A percentile compares a stretch with the other conserved stretches of the same genome.
These are phyloP conservation scores for Candida pini DNA, from an alignment of 805 yeast genomes.

Conservation along the genomic window DNA sequence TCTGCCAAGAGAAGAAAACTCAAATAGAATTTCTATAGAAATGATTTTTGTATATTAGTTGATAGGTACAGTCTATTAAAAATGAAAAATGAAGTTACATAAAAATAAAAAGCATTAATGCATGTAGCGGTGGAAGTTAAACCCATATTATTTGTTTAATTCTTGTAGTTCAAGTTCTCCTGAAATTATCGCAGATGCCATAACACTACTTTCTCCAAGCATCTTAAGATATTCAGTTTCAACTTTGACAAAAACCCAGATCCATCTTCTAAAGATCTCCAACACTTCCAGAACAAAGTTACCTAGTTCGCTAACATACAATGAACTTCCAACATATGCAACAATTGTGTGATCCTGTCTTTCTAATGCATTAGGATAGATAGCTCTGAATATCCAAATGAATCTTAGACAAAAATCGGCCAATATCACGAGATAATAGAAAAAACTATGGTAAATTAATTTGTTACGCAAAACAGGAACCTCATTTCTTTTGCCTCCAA, in stretches of 20 bases:
- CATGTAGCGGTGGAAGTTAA: too few species aligned
- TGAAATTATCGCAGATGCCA: conserved; percentile 3
- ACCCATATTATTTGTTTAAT: too few species aligned
- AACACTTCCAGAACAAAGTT: conserved; percentile 62
- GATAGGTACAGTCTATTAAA: background rate
- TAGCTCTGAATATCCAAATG: conserved; percentile 63
- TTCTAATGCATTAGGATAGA: conserved; percentile 12
- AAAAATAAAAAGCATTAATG: conserved; percentile 1
- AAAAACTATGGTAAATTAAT: conserved; percentile 25
- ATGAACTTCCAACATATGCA: conserved; percentile 16
- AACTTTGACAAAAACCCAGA: conserved; percentile 82
- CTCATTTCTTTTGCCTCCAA: conserved; percentile 11
- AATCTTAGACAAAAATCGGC: conserved; percentile 66
- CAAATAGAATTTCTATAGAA: too few species aligned
- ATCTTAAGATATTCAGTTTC: conserved; percentile 61
- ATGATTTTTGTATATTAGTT: too few species aligned
- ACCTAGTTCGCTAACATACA: conserved; percentile 47
- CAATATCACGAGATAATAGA: conserved; percentile 53
- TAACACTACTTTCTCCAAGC: conserved; percentile 3
- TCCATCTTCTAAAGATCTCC: conserved; percentile 78
- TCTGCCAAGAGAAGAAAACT: conserved; percentile 18
- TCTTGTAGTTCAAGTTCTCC: conserved; percentile 20
- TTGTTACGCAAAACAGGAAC: conserved; percentile 24
- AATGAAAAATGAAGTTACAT: conserved; percentile 1
- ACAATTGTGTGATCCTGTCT: conserved; percentile 8